Percentiles rank a stretch among this genome's conserved stretches.
These are phyloP conservation scores for Leishmania lainsoni DNA, from an alignment of 208 protist species.

Conservation along the genomic window DNA sequence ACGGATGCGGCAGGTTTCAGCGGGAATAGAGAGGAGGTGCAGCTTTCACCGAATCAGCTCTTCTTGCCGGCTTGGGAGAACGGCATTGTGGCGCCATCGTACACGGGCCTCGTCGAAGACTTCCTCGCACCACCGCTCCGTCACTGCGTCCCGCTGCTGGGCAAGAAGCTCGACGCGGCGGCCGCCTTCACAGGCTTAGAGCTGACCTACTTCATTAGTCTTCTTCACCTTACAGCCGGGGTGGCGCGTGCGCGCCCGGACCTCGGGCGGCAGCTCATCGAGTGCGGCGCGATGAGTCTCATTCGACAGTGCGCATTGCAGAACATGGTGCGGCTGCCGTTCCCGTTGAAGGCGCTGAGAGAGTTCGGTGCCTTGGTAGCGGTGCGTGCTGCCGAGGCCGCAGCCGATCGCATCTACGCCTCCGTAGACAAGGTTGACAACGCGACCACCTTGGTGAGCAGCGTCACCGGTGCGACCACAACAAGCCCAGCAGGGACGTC, in stretches of 20 bases:
- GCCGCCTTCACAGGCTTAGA: constrained; percentile 24
- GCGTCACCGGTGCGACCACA: background rate
- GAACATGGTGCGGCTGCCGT: constrained; percentile 41
- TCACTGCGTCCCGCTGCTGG: constrained; percentile 23
- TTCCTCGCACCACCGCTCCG: constrained; percentile 33
- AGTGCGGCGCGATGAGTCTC: constrained; percentile 33
- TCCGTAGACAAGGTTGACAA: background rate
- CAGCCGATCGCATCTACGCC: constrained; percentile 18
- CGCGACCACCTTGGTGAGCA: background rate
- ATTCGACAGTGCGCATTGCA: constrained; percentile 51
- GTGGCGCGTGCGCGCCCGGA: constrained; percentile 46
- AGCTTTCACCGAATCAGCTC: constrained; percentile 16
- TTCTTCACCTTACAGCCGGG: constrained; percentile 44
- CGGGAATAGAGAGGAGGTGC: constrained; percentile 18
- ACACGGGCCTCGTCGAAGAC: constrained; percentile 25
- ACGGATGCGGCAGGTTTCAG: constrained; percentile 8
- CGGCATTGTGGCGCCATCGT: constrained; percentile 26
- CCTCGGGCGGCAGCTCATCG: constrained; percentile 50
- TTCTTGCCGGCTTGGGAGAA: constrained; percentile 23
- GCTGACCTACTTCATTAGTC: constrained; percentile 30
- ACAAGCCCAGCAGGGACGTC: background rate
- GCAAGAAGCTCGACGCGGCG: constrained; percentile 18
- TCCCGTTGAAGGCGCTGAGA: constrained; percentile 50
- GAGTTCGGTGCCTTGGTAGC: constrained; percentile 51
- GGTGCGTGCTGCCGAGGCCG: constrained; percentile 27